Base-by-base conservation (phyloP, 202 grass and related monocot species). In the Setaria viridis region DNA sequence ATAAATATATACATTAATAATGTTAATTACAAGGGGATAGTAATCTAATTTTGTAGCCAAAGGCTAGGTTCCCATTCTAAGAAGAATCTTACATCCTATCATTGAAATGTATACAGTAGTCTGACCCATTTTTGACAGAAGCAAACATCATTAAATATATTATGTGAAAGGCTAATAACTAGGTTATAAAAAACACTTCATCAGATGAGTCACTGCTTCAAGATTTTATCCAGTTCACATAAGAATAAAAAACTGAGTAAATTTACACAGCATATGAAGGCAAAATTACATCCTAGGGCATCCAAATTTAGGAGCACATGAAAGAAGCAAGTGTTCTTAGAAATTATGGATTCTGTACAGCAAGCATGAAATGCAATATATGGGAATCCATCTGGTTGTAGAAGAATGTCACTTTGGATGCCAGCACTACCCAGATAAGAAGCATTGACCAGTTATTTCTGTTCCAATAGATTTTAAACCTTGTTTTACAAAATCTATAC, bases 221-320 rank as follows among this genome's bases (percentile, higher is more conserved):
- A 43, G 37, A 59, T 39, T 83, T 74, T 48, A 83, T 73, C 55
- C 2, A 62, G 14, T 5, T 54, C 48, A 82, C 37, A 83, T 13
- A 82, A 62, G 29, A 62, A 62, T 72, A 37, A 6, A 21, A 35
- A 59, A 19, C 9, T 13, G 8, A 69, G 12, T 41, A 56, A 80
- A 11, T 30, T 13, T 29, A 42, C 29, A 43, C 9, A 9, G 14
- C 45, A 72, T 9, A 73, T 17, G 68, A 50, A 50, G 11, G 9
- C 11, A 72, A 51, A 33, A 73, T 50, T 32, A 51, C n/a, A 72
- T 32, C 5, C 21, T 50, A 17, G 15, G 5, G 45, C 16, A 72
- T 50, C 30, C 33, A 64, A 64, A 64, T 29, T 49, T 49, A 4
- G 11, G 43, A 49, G 21, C 69, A 30, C 12, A 30, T 5, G 16